Conservation (phyloP, 2,329 filamentous ascomycete genomes). For the Graphiopsis chlorocephala region DNA sequence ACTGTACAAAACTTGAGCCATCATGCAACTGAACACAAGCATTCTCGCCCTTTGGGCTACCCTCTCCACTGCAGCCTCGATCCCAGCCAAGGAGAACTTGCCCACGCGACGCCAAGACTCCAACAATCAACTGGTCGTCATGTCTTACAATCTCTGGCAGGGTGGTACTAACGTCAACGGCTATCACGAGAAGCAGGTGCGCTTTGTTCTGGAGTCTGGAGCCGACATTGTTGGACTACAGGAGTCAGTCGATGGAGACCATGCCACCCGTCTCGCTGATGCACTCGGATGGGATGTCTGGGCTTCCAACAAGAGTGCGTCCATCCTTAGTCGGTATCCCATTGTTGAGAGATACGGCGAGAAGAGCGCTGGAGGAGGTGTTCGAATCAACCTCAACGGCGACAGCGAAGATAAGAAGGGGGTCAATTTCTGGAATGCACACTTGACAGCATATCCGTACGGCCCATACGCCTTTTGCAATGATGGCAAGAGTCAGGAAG, state of each 20-base stretch:
- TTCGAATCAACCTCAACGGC: constrained; percentile 8
- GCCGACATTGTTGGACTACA: constrained; percentile 7
- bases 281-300: constrained; percentile 1
- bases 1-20: neutral
- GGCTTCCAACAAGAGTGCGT: neutral
- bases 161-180: constrained; percentile 10
- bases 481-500: neutral
- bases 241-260: constrained; percentile 8
- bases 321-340: constrained; percentile 8
- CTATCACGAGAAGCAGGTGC: constrained; percentile 11
- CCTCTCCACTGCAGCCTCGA: neutral
- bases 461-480: constrained; percentile 11
- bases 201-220: constrained; percentile 6
- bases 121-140: neutral
- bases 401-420: neutral
- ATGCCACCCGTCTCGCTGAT: neutral
- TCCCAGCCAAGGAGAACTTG: neutral
- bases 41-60: neutral
- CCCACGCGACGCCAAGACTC: neutral
- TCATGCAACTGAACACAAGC: neutral
- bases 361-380: neutral
- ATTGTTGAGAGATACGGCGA: neutral
- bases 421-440: constrained; percentile 13
- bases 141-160: constrained; percentile 12
- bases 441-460: constrained; percentile 9